Base-by-base conservation (phyloP, 495 filamentous ascomycete genomes). In the Trichodelitschia bisporula region DNA sequence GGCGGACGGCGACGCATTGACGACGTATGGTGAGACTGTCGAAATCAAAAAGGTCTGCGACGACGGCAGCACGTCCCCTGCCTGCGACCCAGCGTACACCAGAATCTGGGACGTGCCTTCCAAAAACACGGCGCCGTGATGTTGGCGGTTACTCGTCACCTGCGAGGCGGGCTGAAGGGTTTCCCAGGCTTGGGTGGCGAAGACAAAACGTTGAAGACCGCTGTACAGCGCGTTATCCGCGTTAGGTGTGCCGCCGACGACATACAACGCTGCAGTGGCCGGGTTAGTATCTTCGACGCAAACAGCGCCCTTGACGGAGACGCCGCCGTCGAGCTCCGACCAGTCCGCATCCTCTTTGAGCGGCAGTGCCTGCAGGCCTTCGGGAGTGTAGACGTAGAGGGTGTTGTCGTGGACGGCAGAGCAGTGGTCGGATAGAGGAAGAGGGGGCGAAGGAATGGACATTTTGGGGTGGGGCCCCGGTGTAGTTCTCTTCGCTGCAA, bases 171-270 rank as follows among this genome's bases (percentile, higher is more conserved):
- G 57, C 20, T 40, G 42, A 19, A 91, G 55, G 2, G 61, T 67
- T 37, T 75, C 61, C 86, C 86, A 97, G 40, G 59, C 66, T 32
- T 64, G 52, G 27, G 66, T 62, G n/a, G 61, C 51, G 46, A 92
- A 93, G 0, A 66, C 67, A 42, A 67, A 97, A 36, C 73, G 65
- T 43, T 92, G 82, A 16, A 97, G 46, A n/a, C 86, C 86, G 18
- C 61, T 46, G 41, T 80, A 89, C 18, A 63, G 55, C 3, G 42
- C 45, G 13, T 51, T 44, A 8, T 53, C 50, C 11, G 58, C 52
- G 28, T 59, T 61, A 15, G 54, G 48, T 25, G 57, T 50, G 19
- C 86, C 86, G 26, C 86, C 86, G 26, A 97, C 67, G 34, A 97
- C 61, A 39, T 77, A 95, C 9, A 97, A 59, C 4, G 65, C 69